These are phyloP conservation scores for Stagonosporopsis vannaccii DNA, from an alignment of 2,329 filamentous ascomycete species.

Conservation along the genomic window DNA sequence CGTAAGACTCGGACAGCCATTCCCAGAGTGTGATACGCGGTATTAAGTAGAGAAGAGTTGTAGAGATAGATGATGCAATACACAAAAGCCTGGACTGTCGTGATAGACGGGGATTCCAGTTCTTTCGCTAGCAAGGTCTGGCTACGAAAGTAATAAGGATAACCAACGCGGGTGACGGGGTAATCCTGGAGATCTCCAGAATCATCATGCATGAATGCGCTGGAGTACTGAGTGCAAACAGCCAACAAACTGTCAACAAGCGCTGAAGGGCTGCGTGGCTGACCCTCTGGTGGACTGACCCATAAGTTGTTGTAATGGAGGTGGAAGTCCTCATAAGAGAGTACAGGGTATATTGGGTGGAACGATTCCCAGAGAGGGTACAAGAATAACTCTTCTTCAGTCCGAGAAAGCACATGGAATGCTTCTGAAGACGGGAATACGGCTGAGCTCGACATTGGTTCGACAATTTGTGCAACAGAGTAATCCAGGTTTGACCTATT, in stretches of 20 bases:
- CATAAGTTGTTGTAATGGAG: constrained; percentile 6
- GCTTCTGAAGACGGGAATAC: not conserved
- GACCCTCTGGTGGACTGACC: not conserved
- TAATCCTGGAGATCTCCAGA: not conserved
- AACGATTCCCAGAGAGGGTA: constrained; percentile 12
- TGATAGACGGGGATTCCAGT: constrained; percentile 4
- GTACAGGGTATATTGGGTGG: constrained; percentile 12
- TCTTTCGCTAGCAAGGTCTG: constrained; percentile 8
- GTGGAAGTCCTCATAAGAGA: constrained; percentile 11
- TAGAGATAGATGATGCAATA: constrained; percentile 11
- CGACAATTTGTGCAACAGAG: constrained; percentile 8
- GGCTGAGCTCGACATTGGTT: constrained; percentile 2
- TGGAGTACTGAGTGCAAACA: constrained; percentile 11
- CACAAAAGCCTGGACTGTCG: constrained; percentile 3
- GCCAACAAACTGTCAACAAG: constrained; percentile 9
- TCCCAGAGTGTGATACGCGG: constrained; percentile 6
- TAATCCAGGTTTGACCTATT: constrained; percentile 3
- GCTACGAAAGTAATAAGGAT: constrained; percentile 11
- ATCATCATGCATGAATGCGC: constrained; percentile 8
- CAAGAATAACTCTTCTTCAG: constrained; percentile 9
- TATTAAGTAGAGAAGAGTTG: constrained; percentile 7
- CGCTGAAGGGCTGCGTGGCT: constrained; percentile 4
- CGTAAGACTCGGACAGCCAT: constrained; percentile 11
- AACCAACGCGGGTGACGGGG: constrained; percentile 4
- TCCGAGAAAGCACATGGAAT: constrained; percentile 5